phyloP scores from a whole-genome alignment of 306 rosid species.

The Coriaria nepalensis region DNA sequence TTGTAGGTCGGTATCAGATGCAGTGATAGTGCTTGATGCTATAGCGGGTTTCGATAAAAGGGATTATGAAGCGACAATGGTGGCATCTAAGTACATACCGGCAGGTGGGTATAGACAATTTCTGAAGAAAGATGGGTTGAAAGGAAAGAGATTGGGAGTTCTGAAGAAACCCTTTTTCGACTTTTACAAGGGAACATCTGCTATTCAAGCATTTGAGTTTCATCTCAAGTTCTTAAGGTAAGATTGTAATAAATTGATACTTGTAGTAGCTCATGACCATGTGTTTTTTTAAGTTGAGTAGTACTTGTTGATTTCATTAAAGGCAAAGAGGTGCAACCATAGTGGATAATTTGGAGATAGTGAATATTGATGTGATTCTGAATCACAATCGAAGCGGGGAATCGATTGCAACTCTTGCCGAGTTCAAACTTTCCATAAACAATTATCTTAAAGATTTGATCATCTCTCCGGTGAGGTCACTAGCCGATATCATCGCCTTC shows the following conservation, averaged over 20 bases:
- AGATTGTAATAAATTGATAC: too few species aligned
- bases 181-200: conserved; percentile 26
- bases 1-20: conserved; percentile 66
- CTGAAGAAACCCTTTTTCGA: conserved; percentile 34
- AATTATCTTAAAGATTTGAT: conserved; percentile 29
- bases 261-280: too few species aligned
- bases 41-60: conserved; percentile 49
- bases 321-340: conserved; percentile 54
- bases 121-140: conserved; percentile 34
- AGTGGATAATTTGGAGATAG: conserved; percentile 48
- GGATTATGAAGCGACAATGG: conserved; percentile 39
- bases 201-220: conserved; percentile 29
- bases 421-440: conserved; percentile 38
- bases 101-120: conserved; percentile 45
- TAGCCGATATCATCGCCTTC: conserved; percentile 44
- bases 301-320: not conserved
- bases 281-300: not conserved
- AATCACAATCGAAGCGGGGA: conserved; percentile 27
- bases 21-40: conserved; percentile 53
- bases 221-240: conserved; percentile 34
- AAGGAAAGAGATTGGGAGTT: conserved; percentile 57
- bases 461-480: conserved; percentile 35
- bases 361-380: conserved; percentile 20
- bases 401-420: conserved; percentile 14
- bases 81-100: conserved; percentile 37